Evolutionary conservation across 345 rosid species (phyloP).

Genomic region (Microthlaspi erraticum): DNA sequence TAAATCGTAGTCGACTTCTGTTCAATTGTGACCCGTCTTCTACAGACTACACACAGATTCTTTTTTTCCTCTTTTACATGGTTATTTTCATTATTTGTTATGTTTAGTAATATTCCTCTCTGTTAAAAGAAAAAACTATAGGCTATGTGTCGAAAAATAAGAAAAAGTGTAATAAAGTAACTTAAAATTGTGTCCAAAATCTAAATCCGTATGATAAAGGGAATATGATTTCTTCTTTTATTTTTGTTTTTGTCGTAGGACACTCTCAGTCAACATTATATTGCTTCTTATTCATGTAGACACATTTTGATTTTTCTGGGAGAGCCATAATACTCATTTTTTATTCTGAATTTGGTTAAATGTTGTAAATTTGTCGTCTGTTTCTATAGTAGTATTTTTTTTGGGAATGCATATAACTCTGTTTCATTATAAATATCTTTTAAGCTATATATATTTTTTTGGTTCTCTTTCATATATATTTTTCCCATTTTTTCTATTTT

Average conservation of each 20-base stretch:
- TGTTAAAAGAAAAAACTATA: background rate
- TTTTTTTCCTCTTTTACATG: constrained; percentile 11
- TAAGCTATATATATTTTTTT: no score
- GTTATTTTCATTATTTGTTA: background rate
- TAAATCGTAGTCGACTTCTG: constrained; percentile 26
- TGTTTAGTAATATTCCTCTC: constrained; percentile 35
- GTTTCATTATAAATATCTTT: no score
- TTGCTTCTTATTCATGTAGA: background rate
- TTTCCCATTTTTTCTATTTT: no score
- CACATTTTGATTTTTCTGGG: background rate
- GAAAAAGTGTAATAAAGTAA: constrained; percentile 14
- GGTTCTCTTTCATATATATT: no score
- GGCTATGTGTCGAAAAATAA: constrained; percentile 23
- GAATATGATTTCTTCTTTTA: constrained; percentile 1
- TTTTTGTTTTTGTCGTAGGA: background rate
- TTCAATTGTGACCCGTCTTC: constrained; percentile 31
- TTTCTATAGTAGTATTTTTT: no score
- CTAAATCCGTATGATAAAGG: constrained; percentile 1
- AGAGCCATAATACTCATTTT: constrained; percentile 1
- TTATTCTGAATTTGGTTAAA: background rate
- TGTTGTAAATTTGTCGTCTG: background rate
- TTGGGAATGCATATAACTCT: no score
- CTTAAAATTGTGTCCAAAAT: background rate
- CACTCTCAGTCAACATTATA: background rate
- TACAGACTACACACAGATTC: constrained; percentile 12